Evolutionary conservation across 192 early-diverging fungal species (phyloP), one percentile per base, ranked within the genome.

Genomic region (Umbelopsis sp.): DNA sequence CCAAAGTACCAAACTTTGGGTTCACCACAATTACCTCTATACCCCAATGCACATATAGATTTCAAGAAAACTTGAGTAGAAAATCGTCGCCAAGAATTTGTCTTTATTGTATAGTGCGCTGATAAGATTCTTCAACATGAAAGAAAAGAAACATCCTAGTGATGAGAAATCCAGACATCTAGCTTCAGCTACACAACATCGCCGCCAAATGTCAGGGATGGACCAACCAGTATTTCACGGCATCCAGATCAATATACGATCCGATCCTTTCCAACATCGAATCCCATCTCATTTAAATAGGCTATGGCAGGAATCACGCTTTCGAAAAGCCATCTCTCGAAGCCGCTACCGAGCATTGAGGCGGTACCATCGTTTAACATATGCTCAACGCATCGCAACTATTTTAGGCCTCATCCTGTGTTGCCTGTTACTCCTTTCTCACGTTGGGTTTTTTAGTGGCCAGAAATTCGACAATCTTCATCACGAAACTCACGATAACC

Each of bases 201-300:
- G 56, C 29, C 56, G 56, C 31, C 56, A 62, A 34, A 22, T 34
- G 17, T 62, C 56, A 20, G 56, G 56, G 29, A 62, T 62, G 56
- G 56, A 62, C 14, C 56, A 36, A 34, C 56, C 26, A 34, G 26
- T 31, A 14, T 62, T 62, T 34, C 56, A 62, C 56, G 75, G 79
- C 10, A 77, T 81, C 36, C 79, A 77, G 10, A 81, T 81, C 69
- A 77, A 81, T 53, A 81, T 81, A 32, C 71, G 56, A 41, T 77
- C 79, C 7, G 79, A 81, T 68, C 79, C 79, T 3, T 81, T 81
- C 38, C 79, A 74, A 43, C 75, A 81, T 51, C 70, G 79, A 3
- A 74, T 77, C 16, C 79, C 71, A 24, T 67, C 79, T 21, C 75
- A 77, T 47, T 44, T 77, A 16, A 75, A 81, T 67, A 52, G 69